Base-by-base conservation (phyloP, 2,329 filamentous ascomycete species). In the Trichophyton schoenleinii region DNA sequence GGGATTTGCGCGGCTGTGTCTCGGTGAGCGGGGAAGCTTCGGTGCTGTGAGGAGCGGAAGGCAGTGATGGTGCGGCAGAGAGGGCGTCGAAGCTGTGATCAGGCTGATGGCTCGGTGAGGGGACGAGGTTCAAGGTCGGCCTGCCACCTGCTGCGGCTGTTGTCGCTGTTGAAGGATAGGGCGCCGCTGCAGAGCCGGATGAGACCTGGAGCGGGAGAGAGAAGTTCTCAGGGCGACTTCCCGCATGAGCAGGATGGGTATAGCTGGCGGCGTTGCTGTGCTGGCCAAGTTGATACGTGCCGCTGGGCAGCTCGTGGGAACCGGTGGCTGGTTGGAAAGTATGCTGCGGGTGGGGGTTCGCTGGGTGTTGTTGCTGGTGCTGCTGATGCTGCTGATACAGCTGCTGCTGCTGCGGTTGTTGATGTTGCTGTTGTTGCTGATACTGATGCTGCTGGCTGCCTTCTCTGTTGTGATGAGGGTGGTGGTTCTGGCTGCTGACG, bases 1-100 rank as follows among this genome's bases (percentile, higher is more conserved):
- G 60, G 9, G 62, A 59, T 48, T 66, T 66, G 7, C 64, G 63
- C n/a, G 61, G 61, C 31, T 65, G 64, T 5, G 62, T 58, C 57
- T 64, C 64, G n/a, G 62, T 36, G 5, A 48, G 38, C 9, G 59
- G 59, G 58, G 60, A 64, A 9, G 64, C 25, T 28, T 63, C 60
- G 4, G 59, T 57, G 48, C 57, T 64, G n/a, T 61, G 64, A 11
- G 59, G 61, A 13, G 60, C 59, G 44, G 60, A 65, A n/a, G 62
- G 49, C 20, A 59, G 58, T 2, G 61, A 60, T 8, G 55, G 34
- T 20, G 59, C 36, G 28, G 55, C 57, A 31, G 62, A 57, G 22
- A 49, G 46, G 18, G 44, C 11, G 20, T 38, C 18, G 20, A 57
- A 48, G 36, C 36, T 8, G 36, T 34, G 25, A 7, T 52, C 57